These are phyloP conservation scores for Backusella luteola DNA, from an alignment of 192 early-diverging fungal species.

Conservation along the genomic window DNA sequence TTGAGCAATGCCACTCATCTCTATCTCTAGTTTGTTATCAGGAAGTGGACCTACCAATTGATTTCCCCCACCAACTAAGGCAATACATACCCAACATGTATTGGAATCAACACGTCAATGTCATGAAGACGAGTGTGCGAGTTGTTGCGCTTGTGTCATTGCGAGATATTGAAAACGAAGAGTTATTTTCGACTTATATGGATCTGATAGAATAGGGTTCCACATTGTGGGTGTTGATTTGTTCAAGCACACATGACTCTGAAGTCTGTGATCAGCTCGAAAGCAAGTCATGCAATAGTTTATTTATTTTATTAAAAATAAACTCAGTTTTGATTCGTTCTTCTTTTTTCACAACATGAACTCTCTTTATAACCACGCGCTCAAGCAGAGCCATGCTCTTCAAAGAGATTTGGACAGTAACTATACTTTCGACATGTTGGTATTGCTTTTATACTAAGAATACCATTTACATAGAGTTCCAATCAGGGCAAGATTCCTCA, in stretches of 20 bases:
- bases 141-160: constrained; percentile 37
- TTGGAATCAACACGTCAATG: constrained; percentile 30
- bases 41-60: constrained; percentile 39
- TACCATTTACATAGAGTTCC: constrained; percentile 32
- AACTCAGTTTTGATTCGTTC: background rate
- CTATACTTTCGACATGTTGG: background rate
- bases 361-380: constrained; percentile 55
- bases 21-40: constrained; percentile 40
- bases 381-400: constrained; percentile 54
- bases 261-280: background rate
- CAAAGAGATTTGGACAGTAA: constrained; percentile 49
- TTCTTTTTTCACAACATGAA: constrained; percentile 40
- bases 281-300: background rate
- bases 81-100: constrained; percentile 45
- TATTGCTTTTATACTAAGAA: background rate
- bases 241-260: background rate
- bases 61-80: constrained; percentile 35
- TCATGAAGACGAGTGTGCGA: constrained; percentile 27
- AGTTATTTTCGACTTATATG: constrained; percentile 49
- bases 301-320: background rate
- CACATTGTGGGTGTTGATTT: background rate
- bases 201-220: constrained; percentile 12
- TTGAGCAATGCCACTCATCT: background rate
- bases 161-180: constrained; percentile 36
- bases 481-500: constrained; percentile 51